Evolutionary conservation across 352 stramenopile species (phyloP), one percentile per base, ranked within the genome.

Genomic region (Globisporangium heterothallicum): DNA sequence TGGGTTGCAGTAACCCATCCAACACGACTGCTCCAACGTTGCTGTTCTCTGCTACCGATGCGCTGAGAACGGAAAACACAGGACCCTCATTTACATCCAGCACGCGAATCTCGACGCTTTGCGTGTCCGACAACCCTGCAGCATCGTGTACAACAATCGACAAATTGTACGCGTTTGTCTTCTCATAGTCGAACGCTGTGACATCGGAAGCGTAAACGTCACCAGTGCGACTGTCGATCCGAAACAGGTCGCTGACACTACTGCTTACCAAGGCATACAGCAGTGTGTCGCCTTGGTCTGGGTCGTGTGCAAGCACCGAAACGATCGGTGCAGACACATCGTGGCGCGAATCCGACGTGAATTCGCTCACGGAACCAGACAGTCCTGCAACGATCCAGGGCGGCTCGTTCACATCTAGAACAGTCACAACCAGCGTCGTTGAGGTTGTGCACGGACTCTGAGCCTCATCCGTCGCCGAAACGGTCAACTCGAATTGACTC

Each of bases 331-430:
- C 21, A 7, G 67, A 63, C 6, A 44, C 6, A 27, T 72, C 36
- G 61, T 72, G 63, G 1, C 36, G 46, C 16, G 45, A 48, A 6
- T 32, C 52, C 27, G 49, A 56, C 6, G 66, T 72, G 43, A 66
- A 86, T 49, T 86, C 74, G 6, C 51, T 44, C 6, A 81, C 63
- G 16, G 40, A 53, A 2, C 69, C 74, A 10, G 58, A 38, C 35
- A 69, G 49, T 0, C 63, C 57, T 56, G 26, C n/a, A 6, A 66
- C 26, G 34, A 75, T 56, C 5, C 21, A 29, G 1, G 74, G 74
- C 25, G 69, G 42, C 25, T 86, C 74, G 16, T 86, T 86, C 7
- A 80, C 58, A 50, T 86, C 63, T 4, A 76, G 14, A 24, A 68
- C 38, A 24, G 27, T 50, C 2, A 56, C 14, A 24, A 49, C 40